Conservation (phyloP, 2,329 filamentous ascomycete species). For the Botryotinia narcissicola region DNA sequence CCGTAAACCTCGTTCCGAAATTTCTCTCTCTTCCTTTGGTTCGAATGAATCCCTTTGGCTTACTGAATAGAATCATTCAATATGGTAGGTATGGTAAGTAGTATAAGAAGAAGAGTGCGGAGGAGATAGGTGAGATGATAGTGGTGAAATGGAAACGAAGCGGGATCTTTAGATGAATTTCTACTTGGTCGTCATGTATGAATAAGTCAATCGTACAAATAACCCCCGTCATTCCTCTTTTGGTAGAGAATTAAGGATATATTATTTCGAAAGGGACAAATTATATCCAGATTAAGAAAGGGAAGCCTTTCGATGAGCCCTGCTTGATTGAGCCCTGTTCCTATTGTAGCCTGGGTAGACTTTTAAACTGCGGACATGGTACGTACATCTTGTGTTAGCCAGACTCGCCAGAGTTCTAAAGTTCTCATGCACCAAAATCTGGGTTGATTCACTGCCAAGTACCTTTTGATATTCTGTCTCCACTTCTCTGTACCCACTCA, state of each 20-base stretch:
- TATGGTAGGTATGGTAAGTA: background rate
- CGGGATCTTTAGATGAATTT: constrained; percentile 7
- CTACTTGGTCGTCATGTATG: constrained; percentile 6
- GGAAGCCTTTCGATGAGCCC: background rate
- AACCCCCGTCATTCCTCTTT: background rate
- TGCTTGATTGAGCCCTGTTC: background rate
- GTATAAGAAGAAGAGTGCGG: background rate
- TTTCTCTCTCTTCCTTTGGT: background rate
- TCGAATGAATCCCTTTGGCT: background rate
- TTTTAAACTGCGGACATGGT: background rate
- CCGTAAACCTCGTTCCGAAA: background rate
- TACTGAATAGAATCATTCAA: background rate
- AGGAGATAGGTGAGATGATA: background rate
- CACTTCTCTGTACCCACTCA: background rate
- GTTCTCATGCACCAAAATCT: background rate
- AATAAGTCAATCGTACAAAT: background rate
- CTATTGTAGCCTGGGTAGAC: background rate
- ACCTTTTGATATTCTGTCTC: background rate
- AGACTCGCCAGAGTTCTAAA: background rate
- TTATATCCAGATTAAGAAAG: background rate
- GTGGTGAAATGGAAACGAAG: background rate
- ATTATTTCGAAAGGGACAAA: background rate
- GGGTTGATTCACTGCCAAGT: background rate
- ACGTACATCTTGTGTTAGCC: background rate
- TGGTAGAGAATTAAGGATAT: background rate